A percentile compares a stretch with the other conserved stretches of the same genome.
Evolutionary conservation across 2,329 filamentous ascomycete genomes (phyloP).

Genomic region (Elsinoe batatas): DNA sequence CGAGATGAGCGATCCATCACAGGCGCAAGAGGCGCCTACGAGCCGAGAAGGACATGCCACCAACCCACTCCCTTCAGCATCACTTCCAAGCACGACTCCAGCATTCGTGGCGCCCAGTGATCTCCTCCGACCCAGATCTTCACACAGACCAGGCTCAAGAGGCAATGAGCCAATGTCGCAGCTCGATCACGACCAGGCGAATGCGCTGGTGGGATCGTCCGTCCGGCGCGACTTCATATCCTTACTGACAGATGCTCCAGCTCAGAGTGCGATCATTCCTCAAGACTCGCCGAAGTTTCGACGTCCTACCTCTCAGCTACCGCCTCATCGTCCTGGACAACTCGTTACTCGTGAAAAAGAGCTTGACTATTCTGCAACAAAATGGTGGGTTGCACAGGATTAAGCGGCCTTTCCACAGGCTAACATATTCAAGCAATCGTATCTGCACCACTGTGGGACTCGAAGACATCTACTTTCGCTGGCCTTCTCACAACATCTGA

Average conservation of each 20-base stretch:
- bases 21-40: background rate
- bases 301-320: conserved; percentile 92
- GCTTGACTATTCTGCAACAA: conserved; percentile 85
- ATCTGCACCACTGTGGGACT: conserved; percentile 95
- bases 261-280: conserved; percentile 90
- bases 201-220: conserved; percentile 57
- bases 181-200: conserved; percentile 66
- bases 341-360: conserved; percentile 91
- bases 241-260: conserved; percentile 37
- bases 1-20: conserved; percentile 10
- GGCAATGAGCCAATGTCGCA: conserved; percentile 40
- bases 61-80: background rate
- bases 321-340: conserved; percentile 94
- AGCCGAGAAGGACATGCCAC: background rate
- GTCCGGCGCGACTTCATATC: background rate
- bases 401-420: background rate
- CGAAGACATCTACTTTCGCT: conserved; percentile 81
- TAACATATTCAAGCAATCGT: conserved; percentile 63
- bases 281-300: conserved; percentile 92
- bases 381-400: conserved; percentile 55
- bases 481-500: conserved; percentile 91
- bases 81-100: conserved; percentile 12
- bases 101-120: conserved; percentile 31
- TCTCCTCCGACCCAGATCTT: conserved; percentile 25
- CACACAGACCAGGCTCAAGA: conserved; percentile 16